phyloP scores from a whole-genome alignment of 768 basidiomycete species.

The Pholiota microspora region DNA sequence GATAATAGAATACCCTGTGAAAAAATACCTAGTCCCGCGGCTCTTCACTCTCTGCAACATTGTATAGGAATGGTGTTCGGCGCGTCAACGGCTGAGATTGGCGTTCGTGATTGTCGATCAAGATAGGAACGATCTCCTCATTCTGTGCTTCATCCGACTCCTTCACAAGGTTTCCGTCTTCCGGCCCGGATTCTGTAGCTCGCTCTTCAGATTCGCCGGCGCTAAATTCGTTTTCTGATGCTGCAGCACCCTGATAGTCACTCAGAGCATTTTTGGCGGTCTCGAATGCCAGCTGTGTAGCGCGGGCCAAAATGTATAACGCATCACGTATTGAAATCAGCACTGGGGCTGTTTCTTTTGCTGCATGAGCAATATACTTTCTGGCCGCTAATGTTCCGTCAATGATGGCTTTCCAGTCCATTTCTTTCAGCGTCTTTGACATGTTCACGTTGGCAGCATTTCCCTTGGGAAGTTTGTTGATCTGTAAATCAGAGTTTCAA shows the following conservation, averaged over 20 bases:
- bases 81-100: not conserved
- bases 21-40: too few species aligned
- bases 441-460: not conserved
- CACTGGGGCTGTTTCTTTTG: not conserved
- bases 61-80: not conserved
- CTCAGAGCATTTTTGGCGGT: conserved; percentile 1
- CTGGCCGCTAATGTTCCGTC: not conserved
- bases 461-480: conserved; percentile 2
- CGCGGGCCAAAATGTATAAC: not conserved
- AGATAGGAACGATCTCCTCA: not conserved
- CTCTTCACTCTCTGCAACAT: not conserved
- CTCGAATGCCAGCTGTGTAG: not conserved
- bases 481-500: not conserved
- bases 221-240: not conserved
- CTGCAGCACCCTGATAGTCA: not conserved
- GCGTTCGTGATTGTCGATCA: not conserved
- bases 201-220: too few species aligned
- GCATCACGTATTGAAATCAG: not conserved
- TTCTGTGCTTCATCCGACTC: not conserved
- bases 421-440: not conserved
- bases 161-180: too few species aligned
- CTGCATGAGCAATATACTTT: not conserved
- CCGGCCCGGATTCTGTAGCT: too few species aligned
- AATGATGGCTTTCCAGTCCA: conserved; percentile 6
- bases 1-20: too few species aligned